Percentiles rank a stretch among this genome's conserved stretches.
These are phyloP conservation scores for Melastoma malabathricum DNA, from an alignment of 345 rosid genomes.

Conservation along the genomic window DNA sequence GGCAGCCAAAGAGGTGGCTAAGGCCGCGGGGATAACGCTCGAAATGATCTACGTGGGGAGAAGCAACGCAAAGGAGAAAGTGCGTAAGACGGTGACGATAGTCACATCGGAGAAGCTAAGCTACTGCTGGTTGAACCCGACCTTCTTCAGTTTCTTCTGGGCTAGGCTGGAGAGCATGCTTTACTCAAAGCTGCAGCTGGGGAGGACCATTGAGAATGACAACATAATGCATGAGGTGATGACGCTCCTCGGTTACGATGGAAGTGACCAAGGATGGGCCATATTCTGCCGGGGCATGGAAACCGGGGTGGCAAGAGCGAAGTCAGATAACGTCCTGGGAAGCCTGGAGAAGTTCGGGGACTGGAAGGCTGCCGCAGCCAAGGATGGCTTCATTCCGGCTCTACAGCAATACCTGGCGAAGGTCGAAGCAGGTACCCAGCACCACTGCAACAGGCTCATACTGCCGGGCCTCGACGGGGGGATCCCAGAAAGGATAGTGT, in stretches of 20 bases:
- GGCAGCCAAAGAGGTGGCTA: conserved; percentile 6
- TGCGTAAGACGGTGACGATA: neutral
- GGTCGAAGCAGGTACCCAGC: conserved; percentile 3
- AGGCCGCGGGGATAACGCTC: conserved; percentile 7
- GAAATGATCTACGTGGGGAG: conserved; percentile 25
- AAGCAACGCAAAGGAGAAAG: conserved; percentile 14
- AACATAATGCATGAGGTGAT: conserved; percentile 17
- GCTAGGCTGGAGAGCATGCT: conserved; percentile 25
- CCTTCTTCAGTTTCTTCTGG: conserved; percentile 23
- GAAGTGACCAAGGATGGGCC: conserved; percentile 24
- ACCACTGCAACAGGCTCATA: conserved; percentile 22
- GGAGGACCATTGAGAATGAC: conserved; percentile 11
- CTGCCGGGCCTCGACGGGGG: conserved; percentile 16
- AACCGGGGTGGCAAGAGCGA: conserved; percentile 12
- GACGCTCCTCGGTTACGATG: conserved; percentile 22
- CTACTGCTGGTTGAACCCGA: conserved; percentile 3
- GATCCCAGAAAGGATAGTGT: conserved; percentile 18
- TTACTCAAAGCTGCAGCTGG: conserved; percentile 15
- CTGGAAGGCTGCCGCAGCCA: neutral
- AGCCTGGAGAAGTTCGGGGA: neutral
- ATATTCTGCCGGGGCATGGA: conserved; percentile 6
- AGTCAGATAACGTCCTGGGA: conserved; percentile 1
- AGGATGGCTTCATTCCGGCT: conserved; percentile 4
- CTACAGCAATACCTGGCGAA: neutral
- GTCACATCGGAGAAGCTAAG: conserved; percentile 12